Evolutionary conservation across 2,329 filamentous ascomycete species (phyloP).

Genomic region (Aureobasidium lini): DNA sequence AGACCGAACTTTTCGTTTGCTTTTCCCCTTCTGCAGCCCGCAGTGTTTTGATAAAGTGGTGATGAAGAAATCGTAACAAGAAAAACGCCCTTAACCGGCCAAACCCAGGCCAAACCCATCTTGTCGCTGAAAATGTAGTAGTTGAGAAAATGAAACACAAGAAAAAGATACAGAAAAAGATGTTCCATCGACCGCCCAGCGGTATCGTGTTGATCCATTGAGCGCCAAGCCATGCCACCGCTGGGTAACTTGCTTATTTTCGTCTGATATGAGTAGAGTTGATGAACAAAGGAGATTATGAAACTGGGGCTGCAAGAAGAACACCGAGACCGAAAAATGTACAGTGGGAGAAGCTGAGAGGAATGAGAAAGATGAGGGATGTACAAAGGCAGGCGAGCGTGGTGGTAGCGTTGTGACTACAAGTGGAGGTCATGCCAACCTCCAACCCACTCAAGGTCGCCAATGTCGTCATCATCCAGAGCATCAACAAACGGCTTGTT

Average conservation of each 20-base stretch:
- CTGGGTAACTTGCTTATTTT: background rate
- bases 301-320: conserved; percentile 10
- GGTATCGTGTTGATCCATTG: background rate
- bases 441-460: conserved; percentile 90
- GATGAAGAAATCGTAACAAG: background rate
- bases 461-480: conserved; percentile 52
- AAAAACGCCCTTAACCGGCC: conserved; percentile 6
- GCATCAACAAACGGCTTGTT: conserved; percentile 24
- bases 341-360: conserved; percentile 2
- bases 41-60: conserved; percentile 7
- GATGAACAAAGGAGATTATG: conserved; percentile 10
- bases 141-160: conserved; percentile 9
- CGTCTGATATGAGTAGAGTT: conserved; percentile 5
- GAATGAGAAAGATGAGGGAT: background rate
- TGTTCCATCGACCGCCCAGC: conserved; percentile 8
- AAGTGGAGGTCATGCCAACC: conserved; percentile 70
- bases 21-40: conserved; percentile 12
- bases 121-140: conserved; percentile 11
- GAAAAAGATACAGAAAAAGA: conserved; percentile 10
- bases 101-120: conserved; percentile 8
- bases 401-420: conserved; percentile 35
- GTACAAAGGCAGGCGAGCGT: conserved; percentile 3
- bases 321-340: background rate
- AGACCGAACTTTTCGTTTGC: conserved; percentile 11
- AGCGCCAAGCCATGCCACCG: background rate